phyloP scores from a whole-genome alignment of 441 rosid genomes.

The Lepidium campestre region DNA sequence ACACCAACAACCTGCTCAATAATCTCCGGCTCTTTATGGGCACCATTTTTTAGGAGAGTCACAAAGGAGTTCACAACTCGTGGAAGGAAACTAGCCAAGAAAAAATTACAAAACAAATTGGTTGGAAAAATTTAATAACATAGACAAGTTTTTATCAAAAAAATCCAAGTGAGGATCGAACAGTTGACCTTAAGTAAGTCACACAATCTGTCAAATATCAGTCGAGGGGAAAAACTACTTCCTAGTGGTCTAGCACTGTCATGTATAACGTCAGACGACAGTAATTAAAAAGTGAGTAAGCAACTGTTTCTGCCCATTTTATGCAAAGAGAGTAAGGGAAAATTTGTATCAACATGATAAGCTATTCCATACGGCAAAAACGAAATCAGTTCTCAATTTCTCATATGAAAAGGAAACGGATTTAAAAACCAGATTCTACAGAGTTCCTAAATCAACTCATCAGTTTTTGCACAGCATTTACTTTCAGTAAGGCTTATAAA shows the following conservation, averaged over 20 bases:
- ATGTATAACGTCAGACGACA: neutral
- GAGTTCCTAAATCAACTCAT: neutral
- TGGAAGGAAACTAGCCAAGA: constrained; percentile 61
- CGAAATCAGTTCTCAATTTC: neutral
- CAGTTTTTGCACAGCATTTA: constrained; percentile 1
- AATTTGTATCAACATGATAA: neutral
- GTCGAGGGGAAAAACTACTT: neutral
- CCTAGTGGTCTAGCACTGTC: neutral
- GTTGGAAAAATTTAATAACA: neutral
- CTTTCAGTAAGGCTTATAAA: neutral
- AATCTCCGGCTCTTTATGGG: constrained; percentile 84
- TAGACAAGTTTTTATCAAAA: neutral
- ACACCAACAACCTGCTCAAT: constrained; percentile 71
- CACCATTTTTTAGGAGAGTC: constrained; percentile 71
- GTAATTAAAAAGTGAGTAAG: neutral
- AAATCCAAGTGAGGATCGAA: neutral
- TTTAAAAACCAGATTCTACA: neutral
- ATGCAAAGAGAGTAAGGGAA: neutral
- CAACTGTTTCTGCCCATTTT: constrained; percentile 5
- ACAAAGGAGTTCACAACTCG: constrained; percentile 54
- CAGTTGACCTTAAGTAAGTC: constrained; percentile 4
- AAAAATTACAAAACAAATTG: constrained; percentile 7
- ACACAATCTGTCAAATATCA: constrained; percentile 6
- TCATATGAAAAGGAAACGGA: neutral
- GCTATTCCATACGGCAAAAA: neutral